Evolutionary conservation across 2,329 filamentous ascomycete genomes (phyloP).

Genomic region (Podosphaera fusca): DNA sequence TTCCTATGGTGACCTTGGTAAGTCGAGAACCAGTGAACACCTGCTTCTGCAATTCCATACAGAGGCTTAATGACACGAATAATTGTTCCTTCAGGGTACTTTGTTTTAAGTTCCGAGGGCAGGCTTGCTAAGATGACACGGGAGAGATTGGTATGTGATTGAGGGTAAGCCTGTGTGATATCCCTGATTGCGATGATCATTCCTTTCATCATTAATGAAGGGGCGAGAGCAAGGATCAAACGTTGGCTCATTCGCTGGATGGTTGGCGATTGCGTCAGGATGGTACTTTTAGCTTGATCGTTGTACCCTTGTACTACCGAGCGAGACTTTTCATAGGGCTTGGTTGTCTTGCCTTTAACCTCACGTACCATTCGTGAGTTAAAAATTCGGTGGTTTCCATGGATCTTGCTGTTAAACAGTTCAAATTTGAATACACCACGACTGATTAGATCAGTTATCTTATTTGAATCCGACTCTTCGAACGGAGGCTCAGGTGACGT

Average conservation of each 20-base stretch:
- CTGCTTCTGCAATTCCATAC: conserved; percentile 1
- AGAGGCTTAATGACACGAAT: background rate
- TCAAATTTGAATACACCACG: background rate
- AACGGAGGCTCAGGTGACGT: background rate
- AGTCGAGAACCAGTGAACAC: background rate
- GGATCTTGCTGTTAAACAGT: background rate
- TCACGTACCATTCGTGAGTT: background rate
- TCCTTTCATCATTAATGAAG: background rate
- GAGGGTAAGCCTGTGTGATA: conserved; percentile 1
- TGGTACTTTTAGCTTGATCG: conserved; percentile 2
- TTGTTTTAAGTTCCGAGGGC: background rate
- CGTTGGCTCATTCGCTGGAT: conserved; percentile 3
- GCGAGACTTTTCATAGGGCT: conserved; percentile 1
- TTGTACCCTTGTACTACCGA: conserved; percentile 3
- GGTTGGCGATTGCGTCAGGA: conserved; percentile 5
- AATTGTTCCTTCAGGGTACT: background rate
- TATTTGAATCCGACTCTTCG: background rate
- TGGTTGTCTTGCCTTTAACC: background rate
- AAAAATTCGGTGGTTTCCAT: background rate
- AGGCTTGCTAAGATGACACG: background rate
- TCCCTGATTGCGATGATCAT: background rate
- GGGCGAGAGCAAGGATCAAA: conserved; percentile 1
- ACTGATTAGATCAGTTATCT: background rate
- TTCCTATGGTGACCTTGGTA: conserved; percentile 1
- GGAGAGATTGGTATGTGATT: background rate